phyloP scores from a whole-genome alignment of 306 rosid genomes.

The Lupinus albus region DNA sequence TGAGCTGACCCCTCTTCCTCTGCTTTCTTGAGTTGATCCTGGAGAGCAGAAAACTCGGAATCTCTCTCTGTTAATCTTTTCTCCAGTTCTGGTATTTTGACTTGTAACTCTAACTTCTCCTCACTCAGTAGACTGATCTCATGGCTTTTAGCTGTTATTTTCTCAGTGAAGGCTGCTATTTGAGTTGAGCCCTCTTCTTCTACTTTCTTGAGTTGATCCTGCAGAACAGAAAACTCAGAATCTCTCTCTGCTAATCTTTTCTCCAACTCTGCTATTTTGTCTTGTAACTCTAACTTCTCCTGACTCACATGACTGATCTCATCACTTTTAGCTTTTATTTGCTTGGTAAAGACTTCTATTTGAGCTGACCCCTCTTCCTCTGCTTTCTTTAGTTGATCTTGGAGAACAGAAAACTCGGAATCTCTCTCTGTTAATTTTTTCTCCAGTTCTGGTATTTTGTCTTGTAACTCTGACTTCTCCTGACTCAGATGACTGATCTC shows the following conservation, averaged over 20 bases:
- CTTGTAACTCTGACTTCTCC: background rate
- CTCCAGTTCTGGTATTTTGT: too few relatives aligned
- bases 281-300: background rate
- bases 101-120: constrained; percentile 46
- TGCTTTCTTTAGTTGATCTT: background rate
- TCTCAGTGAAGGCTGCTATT: constrained; percentile 28
- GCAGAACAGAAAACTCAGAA: too few relatives aligned
- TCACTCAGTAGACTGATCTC: constrained; percentile 51
- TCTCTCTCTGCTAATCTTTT: too few relatives aligned
- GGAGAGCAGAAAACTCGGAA: too few relatives aligned
- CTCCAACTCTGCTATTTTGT: too few relatives aligned
- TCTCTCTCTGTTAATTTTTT: too few relatives aligned
- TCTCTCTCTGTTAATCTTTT: too few relatives aligned
- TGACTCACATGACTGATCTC: background rate
- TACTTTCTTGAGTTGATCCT: too few relatives aligned
- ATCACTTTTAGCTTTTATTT: background rate
- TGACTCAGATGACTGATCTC: background rate
- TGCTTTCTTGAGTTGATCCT: too few relatives aligned
- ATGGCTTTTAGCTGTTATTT: constrained; percentile 38
- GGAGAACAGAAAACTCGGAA: too few relatives aligned
- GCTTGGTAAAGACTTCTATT: background rate
- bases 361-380: background rate
- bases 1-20: too few relatives aligned
- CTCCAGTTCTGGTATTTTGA: constrained; percentile 42
- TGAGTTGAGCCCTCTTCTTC: too few relatives aligned